Evolutionary conservation across 495 filamentous ascomycete genomes (phyloP), one percentile per base, ranked within the genome.

Genomic region (Podospora pseudopauciseta): DNA sequence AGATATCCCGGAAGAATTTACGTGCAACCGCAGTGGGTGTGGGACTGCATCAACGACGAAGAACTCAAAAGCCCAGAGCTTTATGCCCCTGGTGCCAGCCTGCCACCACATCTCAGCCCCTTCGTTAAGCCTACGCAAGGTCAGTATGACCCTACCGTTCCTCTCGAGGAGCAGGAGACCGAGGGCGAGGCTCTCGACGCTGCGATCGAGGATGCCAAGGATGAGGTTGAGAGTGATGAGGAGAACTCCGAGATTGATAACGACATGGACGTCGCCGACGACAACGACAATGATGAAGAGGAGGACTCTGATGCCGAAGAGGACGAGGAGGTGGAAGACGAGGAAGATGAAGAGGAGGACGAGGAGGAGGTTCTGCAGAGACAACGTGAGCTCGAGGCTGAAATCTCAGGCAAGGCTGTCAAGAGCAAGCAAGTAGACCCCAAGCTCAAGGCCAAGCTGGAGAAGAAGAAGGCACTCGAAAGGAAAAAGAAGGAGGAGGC

Each of bases 11-110:
- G 93, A 27, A 84, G 95, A 60, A 93, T 89, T 59, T 98, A 98
- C 71, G 78, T 99, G 61, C 95, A 99, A 80, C 95, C 95, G 23
- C 95, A 99, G 76, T 99, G 96, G 93, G 86, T 99, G 16, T 99
- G 95, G 95, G 95, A 99, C 70, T 92, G 91, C 74, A 80, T 97
- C 71, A 99, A 99, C 78, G 88, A 91, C 28, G 92, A 92, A 55
- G 91, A 92, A 77, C 80, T 99, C 53, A 89, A 97, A 70, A 85
- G 91, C 53, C 89, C 94, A 15, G 92, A 97, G 76, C 82, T 95
- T 2, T 99, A 99, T 70, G 92, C 88, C 3, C 94, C 96, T 4
- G 96, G 95, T 20, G 90, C 93, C 16, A 87, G 89, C 67, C 83
- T 99, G 39, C 95, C 95, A 18, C 93, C 95, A 4, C 95, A 99